These are phyloP conservation scores for Schizochytrium sp. DNA, from an alignment of 108 stramenopile genomes.

Conservation along the genomic window DNA sequence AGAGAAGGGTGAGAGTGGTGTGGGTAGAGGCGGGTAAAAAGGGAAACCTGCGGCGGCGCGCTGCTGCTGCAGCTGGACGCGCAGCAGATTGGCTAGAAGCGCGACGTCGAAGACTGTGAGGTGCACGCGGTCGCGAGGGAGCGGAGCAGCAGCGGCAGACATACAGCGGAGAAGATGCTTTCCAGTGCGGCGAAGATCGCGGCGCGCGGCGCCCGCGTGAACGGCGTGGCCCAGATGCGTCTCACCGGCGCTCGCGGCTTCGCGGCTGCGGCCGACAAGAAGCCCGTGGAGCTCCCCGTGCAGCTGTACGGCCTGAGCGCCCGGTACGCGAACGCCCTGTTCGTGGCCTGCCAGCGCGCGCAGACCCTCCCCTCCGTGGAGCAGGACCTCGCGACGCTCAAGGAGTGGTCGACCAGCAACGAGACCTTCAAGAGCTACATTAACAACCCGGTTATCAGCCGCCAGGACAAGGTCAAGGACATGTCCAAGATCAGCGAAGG, in stretches of 20 bases:
- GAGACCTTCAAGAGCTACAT: slow-evolving; percentile 63
- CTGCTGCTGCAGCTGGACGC: too few relatives aligned
- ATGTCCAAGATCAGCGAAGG: background rate
- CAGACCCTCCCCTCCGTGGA: slow-evolving; percentile 71
- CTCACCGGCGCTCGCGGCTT: background rate
- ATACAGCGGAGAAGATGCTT: too few relatives aligned
- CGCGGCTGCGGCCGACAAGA: slow-evolving; percentile 47
- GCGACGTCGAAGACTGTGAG: too few relatives aligned
- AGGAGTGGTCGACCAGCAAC: slow-evolving; percentile 46
- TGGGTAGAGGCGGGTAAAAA: too few relatives aligned
- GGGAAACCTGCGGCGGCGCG: too few relatives aligned
- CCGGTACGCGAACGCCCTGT: slow-evolving; percentile 90
- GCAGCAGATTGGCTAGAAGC: too few relatives aligned
- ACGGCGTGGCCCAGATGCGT: background rate
- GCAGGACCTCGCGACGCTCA: slow-evolving; percentile 57
- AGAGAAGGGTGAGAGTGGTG: too few relatives aligned
- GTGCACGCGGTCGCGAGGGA: too few relatives aligned
- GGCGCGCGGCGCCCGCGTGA: too few relatives aligned
- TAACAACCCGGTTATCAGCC: slow-evolving; percentile 42
- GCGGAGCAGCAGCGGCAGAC: too few relatives aligned
- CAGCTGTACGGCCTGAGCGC: slow-evolving; percentile 79
- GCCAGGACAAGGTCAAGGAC: slow-evolving; percentile 12
- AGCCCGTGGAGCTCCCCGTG: slow-evolving; percentile 52
- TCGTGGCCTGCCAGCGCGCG: slow-evolving; percentile 76
- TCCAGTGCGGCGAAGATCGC: too few relatives aligned